Evolutionary conservation across 2,329 filamentous ascomycete genomes (phyloP).

Genomic region (Colletotrichum abscissum): DNA sequence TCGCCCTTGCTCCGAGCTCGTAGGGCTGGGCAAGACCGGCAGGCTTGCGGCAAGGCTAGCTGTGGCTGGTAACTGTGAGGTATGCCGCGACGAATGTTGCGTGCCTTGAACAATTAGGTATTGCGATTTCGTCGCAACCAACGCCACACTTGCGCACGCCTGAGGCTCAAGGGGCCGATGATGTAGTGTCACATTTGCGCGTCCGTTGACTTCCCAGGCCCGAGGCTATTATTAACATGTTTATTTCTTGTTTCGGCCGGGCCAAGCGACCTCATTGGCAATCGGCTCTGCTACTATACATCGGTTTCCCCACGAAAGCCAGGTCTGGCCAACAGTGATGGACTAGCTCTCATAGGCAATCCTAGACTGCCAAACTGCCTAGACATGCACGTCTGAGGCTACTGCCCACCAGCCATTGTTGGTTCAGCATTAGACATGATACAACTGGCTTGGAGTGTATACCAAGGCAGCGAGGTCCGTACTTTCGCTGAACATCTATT

Average conservation of each 20-base stretch:
- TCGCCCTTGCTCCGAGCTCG: constrained; percentile 3
- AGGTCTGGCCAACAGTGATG: background rate
- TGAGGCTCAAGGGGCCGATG: background rate
- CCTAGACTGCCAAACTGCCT: background rate
- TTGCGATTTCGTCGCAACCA: background rate
- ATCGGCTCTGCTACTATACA: constrained; percentile 22
- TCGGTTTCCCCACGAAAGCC: constrained; percentile 1
- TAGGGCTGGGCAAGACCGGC: constrained; percentile 18
- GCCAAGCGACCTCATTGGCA: background rate
- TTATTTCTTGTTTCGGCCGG: constrained; percentile 9
- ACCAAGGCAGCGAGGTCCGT: background rate
- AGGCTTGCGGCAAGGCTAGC: background rate
- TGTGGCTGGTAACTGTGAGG: constrained; percentile 27
- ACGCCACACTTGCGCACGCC: background rate
- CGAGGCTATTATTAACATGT: background rate
- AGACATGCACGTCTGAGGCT: constrained; percentile 1
- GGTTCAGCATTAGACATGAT: background rate
- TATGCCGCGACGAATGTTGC: constrained; percentile 14
- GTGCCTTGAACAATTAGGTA: background rate
- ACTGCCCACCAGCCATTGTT: background rate
- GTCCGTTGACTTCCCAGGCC: background rate
- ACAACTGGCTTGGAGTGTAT: background rate
- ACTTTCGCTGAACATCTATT: background rate
- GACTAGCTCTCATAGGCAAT: background rate
- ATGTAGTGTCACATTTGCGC: background rate